Evolutionary conservation across 2,329 filamentous ascomycete genomes (phyloP), one percentile per base, ranked within the genome.

Genomic region (Venturia carpophila): DNA sequence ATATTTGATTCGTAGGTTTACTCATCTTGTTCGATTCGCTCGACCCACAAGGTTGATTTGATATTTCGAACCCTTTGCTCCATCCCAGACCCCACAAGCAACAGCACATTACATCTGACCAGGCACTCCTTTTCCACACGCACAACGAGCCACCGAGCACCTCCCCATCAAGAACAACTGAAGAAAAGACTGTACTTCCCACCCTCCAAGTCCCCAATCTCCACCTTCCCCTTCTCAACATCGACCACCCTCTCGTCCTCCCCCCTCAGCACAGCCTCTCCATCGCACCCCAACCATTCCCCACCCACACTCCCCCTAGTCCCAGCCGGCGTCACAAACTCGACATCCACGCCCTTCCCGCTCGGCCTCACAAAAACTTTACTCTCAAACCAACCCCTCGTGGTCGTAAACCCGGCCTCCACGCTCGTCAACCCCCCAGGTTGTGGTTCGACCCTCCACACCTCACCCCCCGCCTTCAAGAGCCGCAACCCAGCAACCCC

Each of bases 371-470:
- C 47, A 52, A 24, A 10, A 11, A 9, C 11, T 21, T 27, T 52
- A 27, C 21, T 11, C 47, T 55, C 27, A 67, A 78, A 82, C 65
- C 71, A 74, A 0, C 80, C 80, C 42, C 80, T 66, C 19, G 67
- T 68, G 1, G 79, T 82, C 41, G 70, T 73, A 65, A 82, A 82
- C 0, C 79, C 80, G 1, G 75, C 78, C 67, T 80, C 73, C 3
- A 77, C 79, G 52, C 67, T 72, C 19, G 68, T 72, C 66, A 82
- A 67, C 66, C 79, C 78, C 1, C 76, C 79, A 64, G 79, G 75
- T 64, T 76, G 72, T 5, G 80, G 80, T n/a, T 70, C 74, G 39
- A 82, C 61, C 13, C 67, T 73, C 80, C 80, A 83, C 19, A 69
- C 75, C 43, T 69, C 68, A 0, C 79, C 79, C 4, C 73, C 67